Percentiles rank a stretch among this genome's conserved stretches.
Evolutionary conservation across 2,329 filamentous ascomycete genomes (phyloP).

Genomic region (Cadophora luteo-olivacea): DNA sequence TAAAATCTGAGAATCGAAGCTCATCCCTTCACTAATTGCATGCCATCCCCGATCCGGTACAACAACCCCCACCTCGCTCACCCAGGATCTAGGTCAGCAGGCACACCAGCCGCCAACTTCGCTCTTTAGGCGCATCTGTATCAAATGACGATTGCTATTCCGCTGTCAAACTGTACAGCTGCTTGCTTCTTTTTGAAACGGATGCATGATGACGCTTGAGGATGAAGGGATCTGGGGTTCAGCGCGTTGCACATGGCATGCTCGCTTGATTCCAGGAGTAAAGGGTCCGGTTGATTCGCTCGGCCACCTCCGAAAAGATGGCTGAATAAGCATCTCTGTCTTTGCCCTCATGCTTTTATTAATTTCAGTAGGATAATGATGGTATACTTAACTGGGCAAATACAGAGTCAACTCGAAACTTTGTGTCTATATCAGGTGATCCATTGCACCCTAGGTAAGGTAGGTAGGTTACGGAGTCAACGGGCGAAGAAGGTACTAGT

Average conservation of each 20-base stretch:
- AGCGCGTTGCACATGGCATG: background rate
- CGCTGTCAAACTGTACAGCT: conserved; percentile 1
- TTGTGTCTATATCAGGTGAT: too few species aligned
- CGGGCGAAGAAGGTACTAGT: too few species aligned
- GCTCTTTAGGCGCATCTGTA: background rate
- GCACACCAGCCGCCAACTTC: background rate
- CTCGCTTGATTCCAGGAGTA: background rate
- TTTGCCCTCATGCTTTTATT: background rate
- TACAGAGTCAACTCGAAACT: too few species aligned
- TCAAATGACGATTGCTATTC: background rate
- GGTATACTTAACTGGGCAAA: too few species aligned
- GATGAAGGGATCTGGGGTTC: background rate
- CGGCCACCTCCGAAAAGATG: background rate
- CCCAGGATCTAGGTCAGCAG: background rate
- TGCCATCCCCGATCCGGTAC: background rate
- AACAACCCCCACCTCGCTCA: conserved; percentile 1
- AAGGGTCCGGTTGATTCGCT: background rate
- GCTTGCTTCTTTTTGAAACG: conserved; percentile 1
- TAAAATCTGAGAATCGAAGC: background rate
- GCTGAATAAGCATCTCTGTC: background rate
- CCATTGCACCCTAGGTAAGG: too few species aligned
- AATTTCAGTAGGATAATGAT: too few species aligned
- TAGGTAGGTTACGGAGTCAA: too few species aligned
- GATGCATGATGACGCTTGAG: conserved; percentile 10
- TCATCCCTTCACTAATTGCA: background rate